These are phyloP conservation scores for Trametes meyenii DNA, from an alignment of 768 basidiomycete genomes.

Conservation along the genomic window DNA sequence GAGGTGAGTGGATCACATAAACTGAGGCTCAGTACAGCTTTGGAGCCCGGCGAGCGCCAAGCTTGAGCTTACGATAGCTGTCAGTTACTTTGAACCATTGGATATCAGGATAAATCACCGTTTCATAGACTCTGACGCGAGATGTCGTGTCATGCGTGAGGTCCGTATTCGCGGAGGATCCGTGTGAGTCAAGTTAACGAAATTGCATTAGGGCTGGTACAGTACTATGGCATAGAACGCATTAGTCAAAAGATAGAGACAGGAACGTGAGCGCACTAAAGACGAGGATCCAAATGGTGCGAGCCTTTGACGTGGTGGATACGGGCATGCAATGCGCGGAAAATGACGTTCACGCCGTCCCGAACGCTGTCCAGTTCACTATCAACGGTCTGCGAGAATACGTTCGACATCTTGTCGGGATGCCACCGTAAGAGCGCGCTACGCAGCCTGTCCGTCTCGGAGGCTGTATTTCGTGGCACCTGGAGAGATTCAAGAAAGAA, in stretches of 20 bases:
- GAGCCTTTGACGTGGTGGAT: background rate
- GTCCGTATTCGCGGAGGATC: too few species aligned
- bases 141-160: too few species aligned
- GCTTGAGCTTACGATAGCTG: too few species aligned
- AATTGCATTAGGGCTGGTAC: background rate
- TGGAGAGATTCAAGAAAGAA: constrained; percentile 53
- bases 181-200: background rate
- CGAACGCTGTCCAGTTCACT: constrained; percentile 49
- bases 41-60: too few species aligned
- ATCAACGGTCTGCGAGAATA: constrained; percentile 46
- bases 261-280: constrained; percentile 43
- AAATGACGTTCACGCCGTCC: constrained; percentile 50
- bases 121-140: too few species aligned
- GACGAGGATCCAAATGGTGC: too few species aligned
- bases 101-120: too few species aligned
- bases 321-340: constrained; percentile 23
- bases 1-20: too few species aligned
- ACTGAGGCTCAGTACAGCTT: too few species aligned
- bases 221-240: constrained; percentile 44
- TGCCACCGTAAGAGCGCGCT: constrained; percentile 68
- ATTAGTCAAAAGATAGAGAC: background rate
- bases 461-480: constrained; percentile 44
- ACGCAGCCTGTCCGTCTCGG: constrained; percentile 56
- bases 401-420: constrained; percentile 59
- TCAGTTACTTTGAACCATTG: too few species aligned